These are phyloP conservation scores for Trichosanthes truncata DNA, from an alignment of 306 rosid genomes.

Conservation along the genomic window DNA sequence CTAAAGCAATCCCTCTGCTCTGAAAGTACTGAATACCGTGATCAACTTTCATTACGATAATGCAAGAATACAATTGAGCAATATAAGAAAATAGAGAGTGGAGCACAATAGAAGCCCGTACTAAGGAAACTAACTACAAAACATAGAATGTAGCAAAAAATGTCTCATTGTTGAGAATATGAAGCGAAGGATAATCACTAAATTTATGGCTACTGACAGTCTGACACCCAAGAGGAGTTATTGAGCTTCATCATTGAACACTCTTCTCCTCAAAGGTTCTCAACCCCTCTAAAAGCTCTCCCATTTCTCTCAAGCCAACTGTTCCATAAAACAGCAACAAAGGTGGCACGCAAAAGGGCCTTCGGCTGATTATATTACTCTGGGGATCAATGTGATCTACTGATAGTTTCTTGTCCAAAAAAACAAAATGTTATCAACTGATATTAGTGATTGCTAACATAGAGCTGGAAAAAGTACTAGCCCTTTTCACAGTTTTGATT, in stretches of 20 bases:
- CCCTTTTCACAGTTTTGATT: background rate
- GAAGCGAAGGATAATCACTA: background rate
- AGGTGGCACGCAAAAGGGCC: background rate
- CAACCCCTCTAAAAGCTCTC: background rate
- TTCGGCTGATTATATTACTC: background rate
- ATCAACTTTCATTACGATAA: background rate
- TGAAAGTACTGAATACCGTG: background rate
- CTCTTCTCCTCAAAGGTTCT: background rate
- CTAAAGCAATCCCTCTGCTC: background rate
- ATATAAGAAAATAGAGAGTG: background rate
- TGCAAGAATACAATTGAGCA: background rate
- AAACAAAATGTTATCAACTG: background rate
- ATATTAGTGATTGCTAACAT: background rate
- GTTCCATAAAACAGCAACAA: background rate
- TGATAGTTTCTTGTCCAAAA: background rate
- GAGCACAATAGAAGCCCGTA: background rate
- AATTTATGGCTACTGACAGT: background rate
- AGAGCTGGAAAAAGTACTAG: background rate
- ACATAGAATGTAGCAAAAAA: background rate
- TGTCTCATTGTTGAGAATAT: background rate
- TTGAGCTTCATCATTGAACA: background rate
- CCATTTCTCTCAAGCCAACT: background rate
- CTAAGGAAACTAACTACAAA: background rate
- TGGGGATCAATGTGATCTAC: background rate
- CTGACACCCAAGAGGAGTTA: background rate